Base-by-base conservation (phyloP, 768 basidiomycete genomes). In the Mycena albidolilacea region DNA sequence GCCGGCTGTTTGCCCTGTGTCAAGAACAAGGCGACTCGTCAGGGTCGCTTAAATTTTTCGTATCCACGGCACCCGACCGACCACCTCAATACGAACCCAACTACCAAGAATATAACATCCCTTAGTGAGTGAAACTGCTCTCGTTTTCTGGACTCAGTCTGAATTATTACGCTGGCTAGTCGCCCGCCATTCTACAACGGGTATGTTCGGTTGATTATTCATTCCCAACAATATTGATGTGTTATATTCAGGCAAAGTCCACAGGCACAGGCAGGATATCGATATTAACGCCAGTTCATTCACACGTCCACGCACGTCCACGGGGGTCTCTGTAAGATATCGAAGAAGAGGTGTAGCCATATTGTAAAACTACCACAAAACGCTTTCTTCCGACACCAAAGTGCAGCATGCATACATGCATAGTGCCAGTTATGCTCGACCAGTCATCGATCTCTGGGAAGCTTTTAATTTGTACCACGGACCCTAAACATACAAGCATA, bases 1-100 rank as follows among this genome's bases (percentile, higher is more conserved):
- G 79, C 17, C 77, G 80, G 39, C 78, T 89, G 37, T 87, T 84
- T 72, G 77, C 82, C 46, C 75, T 86, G 14, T 89, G 87, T 77
- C 82, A 79, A 38, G 82, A 85, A 72, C 83, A 80, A 55, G 87
- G 87, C 7, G 86, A 87, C 71, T 80, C 86, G 14, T 84, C 86
- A 57, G 87, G 86, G 8, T 86, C 85, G 14, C 82, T 89, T n/a
- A 87, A 86, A 74, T 86, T 89, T 77, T 87, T 87, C 75, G 85
- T 87, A 50, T 87, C 87, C 12, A 84, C 86, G 0, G 84, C 82
- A 10, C 85, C 86, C 23, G 84, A 88, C 73, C 81, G 84, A 50
- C 85, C 85, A 35, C 80, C 85, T 30, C 65, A 68, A 62, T 64
- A 65, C 69, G 75, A 76, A 46, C 71, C 71, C 23, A 58, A 19